Evolutionary conservation across 306 rosid species (phyloP), one percentile per base, ranked within the genome.

Genomic region (Elaeagnus macrophylla): DNA sequence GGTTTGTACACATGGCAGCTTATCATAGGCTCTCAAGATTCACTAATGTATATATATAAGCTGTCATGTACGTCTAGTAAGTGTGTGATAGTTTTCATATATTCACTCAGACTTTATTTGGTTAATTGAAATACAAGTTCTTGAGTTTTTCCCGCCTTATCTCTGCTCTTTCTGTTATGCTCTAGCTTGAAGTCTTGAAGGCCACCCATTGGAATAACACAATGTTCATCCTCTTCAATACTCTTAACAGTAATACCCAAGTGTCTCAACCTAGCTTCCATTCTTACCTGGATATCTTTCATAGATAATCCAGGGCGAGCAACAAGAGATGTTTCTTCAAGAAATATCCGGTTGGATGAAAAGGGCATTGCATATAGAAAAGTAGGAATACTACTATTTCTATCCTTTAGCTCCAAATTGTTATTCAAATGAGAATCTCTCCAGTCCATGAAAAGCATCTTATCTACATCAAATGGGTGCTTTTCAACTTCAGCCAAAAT

Each of bases 201-300:
- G n/a, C n/a, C 96, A 6, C 99, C 99, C 99, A 91, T 91, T 11
- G 95, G 99, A 79, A 87, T 91, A 48, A 91, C 82, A 71, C 99
- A 91, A 36, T 74, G 89, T 70, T 91, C 99, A 51, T 91, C 99
- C 69, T 87, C 99, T 75, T 91, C 99, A 39, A 91, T 87, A 82
- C 93, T 91, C 67, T 78, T 84, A 62, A 87, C 95, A 60, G 70
- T 84, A 48, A 91, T 84, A 8, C 96, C 99, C 63, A 91, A 77
- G 67, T 91, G 94, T 56, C 58, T 84, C 71, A 84, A 65, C 71
- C 99, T 77, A 55, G 95, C 88, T 59, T 73, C 96, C 99, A 91
- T 82, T 69, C 95, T 75, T 58, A 87, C 96, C 42, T 91, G 96
- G 56, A 91, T 84, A 62, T 91, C 99, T 46, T 75, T 79, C 77